phyloP scores from a whole-genome alignment of 108 stramenopile genomes.

The Cyclotella choctawhatcheeana region DNA sequence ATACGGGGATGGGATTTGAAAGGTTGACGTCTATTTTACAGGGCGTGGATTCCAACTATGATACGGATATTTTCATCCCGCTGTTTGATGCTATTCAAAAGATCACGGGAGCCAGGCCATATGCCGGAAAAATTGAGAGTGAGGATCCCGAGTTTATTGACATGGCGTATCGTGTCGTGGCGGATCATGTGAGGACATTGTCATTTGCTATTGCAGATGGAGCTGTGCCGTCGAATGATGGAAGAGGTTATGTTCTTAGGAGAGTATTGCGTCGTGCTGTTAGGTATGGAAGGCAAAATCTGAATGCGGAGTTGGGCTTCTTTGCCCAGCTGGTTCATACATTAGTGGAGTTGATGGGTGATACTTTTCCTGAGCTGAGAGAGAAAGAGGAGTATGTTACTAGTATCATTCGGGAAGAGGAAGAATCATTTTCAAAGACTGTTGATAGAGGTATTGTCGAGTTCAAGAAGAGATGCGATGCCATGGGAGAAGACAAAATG shows the following conservation, averaged over 20 bases:
- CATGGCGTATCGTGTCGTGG: slow-evolving; percentile 99
- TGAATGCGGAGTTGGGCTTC: slow-evolving; percentile 94
- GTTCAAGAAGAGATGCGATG: slow-evolving; percentile 90
- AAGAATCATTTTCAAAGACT: slow-evolving; percentile 94
- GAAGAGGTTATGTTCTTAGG: slow-evolving; percentile 97
- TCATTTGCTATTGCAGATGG: slow-evolving; percentile 99
- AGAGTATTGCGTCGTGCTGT: slow-evolving; percentile 96
- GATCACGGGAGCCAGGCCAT: slow-evolving; percentile 86
- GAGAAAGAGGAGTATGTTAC: slow-evolving; percentile 82
- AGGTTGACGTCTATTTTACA: slow-evolving; percentile 96
- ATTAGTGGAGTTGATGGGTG: slow-evolving; percentile 89
- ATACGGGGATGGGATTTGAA: slow-evolving; percentile 99
- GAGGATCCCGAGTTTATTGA: slow-evolving; percentile 92
- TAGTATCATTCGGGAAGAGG: slow-evolving; percentile 93
- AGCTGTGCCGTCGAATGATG: slow-evolving; percentile 96
- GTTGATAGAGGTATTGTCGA: slow-evolving; percentile 94
- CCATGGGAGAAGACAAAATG: slow-evolving; percentile 59
- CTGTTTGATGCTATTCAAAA: slow-evolving; percentile 93
- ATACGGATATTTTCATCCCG: slow-evolving; percentile 98
- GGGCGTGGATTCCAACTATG: slow-evolving; percentile 95
- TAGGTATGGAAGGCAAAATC: slow-evolving; percentile 94
- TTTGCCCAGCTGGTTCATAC: slow-evolving; percentile 92
- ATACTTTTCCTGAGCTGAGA: slow-evolving; percentile 92
- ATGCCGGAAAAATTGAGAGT: slow-evolving; percentile 91
- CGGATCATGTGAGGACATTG: slow-evolving; percentile 98